Conservation (phyloP, 345 rosid species). For the Kandelia obovata region DNA sequence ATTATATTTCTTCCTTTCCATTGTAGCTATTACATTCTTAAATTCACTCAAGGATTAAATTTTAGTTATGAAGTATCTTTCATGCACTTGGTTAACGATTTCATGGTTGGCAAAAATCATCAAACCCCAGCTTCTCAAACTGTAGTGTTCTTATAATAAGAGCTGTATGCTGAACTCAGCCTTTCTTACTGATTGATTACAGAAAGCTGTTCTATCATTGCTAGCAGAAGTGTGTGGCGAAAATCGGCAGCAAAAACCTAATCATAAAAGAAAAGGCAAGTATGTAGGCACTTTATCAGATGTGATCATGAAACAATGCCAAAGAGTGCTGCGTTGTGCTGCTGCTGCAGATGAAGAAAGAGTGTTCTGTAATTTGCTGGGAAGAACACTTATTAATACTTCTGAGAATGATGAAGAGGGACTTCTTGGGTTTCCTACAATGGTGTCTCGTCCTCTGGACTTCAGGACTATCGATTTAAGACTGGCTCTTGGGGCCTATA, state of each 20-base stretch:
- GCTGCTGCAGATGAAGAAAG: conserved; percentile 33
- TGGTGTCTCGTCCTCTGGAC: conserved; percentile 39
- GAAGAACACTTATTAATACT: conserved; percentile 34
- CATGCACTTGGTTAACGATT: not conserved
- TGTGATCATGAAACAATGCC: conserved; percentile 36
- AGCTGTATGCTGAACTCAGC: conserved; percentile 12
- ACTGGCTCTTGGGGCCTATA: conserved; percentile 34
- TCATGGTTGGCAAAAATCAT: not conserved
- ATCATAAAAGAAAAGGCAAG: conserved; percentile 24
- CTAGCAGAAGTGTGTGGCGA: conserved; percentile 27
- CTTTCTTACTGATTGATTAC: conserved; percentile 17
- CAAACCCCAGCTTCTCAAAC: not conserved
- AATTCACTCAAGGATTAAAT: not conserved
- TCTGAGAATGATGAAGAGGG: conserved; percentile 38
- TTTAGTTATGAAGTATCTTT: not conserved
- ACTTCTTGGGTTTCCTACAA: conserved; percentile 29
- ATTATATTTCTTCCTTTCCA: not conserved
- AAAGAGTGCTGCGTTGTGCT: conserved; percentile 30
- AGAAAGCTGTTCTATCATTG: conserved; percentile 37
- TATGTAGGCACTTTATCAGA: conserved; percentile 21
- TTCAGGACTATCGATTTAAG: conserved; percentile 37
- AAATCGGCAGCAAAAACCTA: conserved; percentile 25
- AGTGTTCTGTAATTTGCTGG: conserved; percentile 36
- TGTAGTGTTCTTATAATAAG: not conserved
- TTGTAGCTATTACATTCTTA: not conserved